A percentile compares a stretch with the other conserved stretches of the same genome.
Evolutionary conservation across 768 basidiomycete genomes (phyloP).

Genomic region (Lyophyllum shimeji): DNA sequence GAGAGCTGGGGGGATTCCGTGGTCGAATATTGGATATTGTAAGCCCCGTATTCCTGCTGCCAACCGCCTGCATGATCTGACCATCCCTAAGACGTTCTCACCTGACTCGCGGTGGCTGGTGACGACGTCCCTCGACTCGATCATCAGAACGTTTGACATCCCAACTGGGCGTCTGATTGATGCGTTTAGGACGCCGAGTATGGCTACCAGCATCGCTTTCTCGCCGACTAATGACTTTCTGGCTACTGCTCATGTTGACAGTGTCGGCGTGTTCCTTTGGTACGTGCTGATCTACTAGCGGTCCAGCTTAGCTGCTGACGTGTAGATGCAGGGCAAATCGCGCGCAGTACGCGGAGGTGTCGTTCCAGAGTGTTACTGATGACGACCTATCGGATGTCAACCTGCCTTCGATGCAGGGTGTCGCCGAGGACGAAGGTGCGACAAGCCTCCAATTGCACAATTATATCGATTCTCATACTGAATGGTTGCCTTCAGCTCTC

Average conservation of each 20-base stretch:
- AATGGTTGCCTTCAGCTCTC: slow-evolving; percentile 45
- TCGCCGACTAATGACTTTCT: slow-evolving; percentile 96
- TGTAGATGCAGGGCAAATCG: slow-evolving; percentile 77
- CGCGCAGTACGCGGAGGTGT: slow-evolving; percentile 87
- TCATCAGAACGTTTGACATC: slow-evolving; percentile 93
- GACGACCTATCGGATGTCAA: slow-evolving; percentile 67
- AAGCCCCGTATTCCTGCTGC: slow-evolving; percentile 25
- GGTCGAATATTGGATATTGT: slow-evolving; percentile 90
- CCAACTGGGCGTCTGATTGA: slow-evolving; percentile 93
- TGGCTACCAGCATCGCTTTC: slow-evolving; percentile 89
- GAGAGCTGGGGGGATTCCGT: slow-evolving; percentile 84
- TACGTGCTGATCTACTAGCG: slow-evolving; percentile 25
- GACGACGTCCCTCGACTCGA: slow-evolving; percentile 82
- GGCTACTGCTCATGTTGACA: slow-evolving; percentile 93
- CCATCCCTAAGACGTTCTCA: slow-evolving; percentile 75
- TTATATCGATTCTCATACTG: not conserved
- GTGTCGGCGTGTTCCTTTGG: slow-evolving; percentile 95
- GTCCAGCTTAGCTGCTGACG: not conserved
- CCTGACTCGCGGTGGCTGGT: slow-evolving; percentile 95
- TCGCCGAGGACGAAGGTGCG: slow-evolving; percentile 77
- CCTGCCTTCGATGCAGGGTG: slow-evolving; percentile 84
- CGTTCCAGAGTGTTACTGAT: slow-evolving; percentile 78
- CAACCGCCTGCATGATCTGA: not conserved
- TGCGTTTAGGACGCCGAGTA: slow-evolving; percentile 82
- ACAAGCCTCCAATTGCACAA: not conserved